These are phyloP conservation scores for Davidsoniella neocaledoniae DNA, from an alignment of 2,329 filamentous ascomycete genomes.

Conservation along the genomic window DNA sequence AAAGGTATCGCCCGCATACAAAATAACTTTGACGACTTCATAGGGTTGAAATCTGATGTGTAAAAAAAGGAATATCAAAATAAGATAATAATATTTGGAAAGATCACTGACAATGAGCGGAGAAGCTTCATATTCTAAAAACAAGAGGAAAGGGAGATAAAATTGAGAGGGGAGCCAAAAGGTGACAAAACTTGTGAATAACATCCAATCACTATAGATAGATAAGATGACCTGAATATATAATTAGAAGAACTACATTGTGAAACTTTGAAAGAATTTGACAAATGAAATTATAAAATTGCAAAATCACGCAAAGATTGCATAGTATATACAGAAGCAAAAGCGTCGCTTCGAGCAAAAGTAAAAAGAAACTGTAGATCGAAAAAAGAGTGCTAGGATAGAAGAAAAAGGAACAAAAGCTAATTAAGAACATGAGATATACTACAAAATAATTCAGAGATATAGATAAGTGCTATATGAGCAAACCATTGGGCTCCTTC, in stretches of 20 bases:
- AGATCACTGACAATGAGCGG: constrained; percentile 8
- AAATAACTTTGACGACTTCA: constrained; percentile 62
- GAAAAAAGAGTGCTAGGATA: background rate
- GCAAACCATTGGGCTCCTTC: too few species aligned
- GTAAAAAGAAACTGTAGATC: background rate
- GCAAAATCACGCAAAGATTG: too few species aligned
- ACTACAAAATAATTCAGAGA: too few species aligned
- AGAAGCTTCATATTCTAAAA: constrained; percentile 1
- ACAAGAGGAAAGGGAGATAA: constrained; percentile 3
- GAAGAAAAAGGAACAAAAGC: background rate
- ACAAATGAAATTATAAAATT: too few species aligned
- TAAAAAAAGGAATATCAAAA: constrained; percentile 6
- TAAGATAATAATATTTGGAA: constrained; percentile 1
- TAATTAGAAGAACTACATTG: too few species aligned
- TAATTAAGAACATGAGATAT: background rate
- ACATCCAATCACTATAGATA: background rate
- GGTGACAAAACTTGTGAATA: background rate
- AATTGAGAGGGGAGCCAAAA: too few species aligned
- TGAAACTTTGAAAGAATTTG: too few species aligned
- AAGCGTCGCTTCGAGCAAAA: background rate
- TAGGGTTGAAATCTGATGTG: constrained; percentile 18
- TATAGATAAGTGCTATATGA: too few species aligned
- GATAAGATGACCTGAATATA: background rate
- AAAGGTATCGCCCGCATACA: constrained; percentile 52
- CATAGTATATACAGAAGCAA: too few species aligned